Evolutionary conservation across 805 yeast species (phyloP).

Genomic region (Pichia insulana): DNA sequence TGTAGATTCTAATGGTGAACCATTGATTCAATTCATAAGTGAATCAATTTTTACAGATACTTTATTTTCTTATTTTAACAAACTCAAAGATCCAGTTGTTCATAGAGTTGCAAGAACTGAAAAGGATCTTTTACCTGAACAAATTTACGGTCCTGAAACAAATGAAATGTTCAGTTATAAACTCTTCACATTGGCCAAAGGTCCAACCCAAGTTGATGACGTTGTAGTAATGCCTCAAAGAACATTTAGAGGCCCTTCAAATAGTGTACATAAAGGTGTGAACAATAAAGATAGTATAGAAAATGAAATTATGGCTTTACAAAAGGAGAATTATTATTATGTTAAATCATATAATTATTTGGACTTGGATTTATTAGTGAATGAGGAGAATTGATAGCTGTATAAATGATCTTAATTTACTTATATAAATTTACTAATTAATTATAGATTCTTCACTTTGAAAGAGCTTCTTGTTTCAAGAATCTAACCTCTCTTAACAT

Average conservation of each 20-base stretch:
- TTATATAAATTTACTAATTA: too few species aligned
- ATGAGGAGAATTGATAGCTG: background rate
- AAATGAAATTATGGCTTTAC: conserved; percentile 25
- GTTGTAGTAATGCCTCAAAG: conserved; percentile 25
- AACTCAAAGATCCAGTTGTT: conserved; percentile 20
- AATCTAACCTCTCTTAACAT: conserved; percentile 9
- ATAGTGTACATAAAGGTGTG: conserved; percentile 12
- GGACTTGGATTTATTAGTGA: conserved; percentile 16
- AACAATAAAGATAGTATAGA: conserved; percentile 11
- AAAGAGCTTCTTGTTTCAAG: background rate
- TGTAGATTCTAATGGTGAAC: conserved; percentile 28
- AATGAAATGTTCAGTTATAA: conserved; percentile 23
- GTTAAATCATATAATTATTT: conserved; percentile 25
- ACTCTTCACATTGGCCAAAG: conserved; percentile 24
- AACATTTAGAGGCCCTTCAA: conserved; percentile 20
- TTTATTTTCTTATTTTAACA: conserved; percentile 26
- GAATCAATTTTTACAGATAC: conserved; percentile 30
- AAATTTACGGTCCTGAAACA: conserved; percentile 25
- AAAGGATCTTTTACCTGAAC: conserved; percentile 19
- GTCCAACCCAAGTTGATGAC: conserved; percentile 27
- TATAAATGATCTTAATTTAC: too few species aligned
- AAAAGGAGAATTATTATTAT: conserved; percentile 23
- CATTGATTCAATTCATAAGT: conserved; percentile 27
- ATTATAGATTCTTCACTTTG: background rate
- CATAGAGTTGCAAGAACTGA: conserved; percentile 26